Conservation (phyloP, 129 eudicot genomes). For the Kitagawia praeruptora region DNA sequence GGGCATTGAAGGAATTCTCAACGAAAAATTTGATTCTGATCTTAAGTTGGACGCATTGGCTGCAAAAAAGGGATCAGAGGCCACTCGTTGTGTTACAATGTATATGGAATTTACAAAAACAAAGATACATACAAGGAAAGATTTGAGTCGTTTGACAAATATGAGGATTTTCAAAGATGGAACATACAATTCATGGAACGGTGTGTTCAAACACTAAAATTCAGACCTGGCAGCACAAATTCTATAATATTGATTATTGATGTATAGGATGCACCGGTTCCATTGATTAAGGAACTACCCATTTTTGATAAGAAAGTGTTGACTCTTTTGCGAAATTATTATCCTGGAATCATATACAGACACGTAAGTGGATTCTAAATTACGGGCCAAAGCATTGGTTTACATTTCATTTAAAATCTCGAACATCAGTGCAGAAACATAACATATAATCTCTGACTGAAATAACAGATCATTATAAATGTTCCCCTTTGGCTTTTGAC, state of each 20-base stretch:
- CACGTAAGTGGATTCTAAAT: constrained; percentile 29
- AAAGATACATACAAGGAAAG: constrained; percentile 17
- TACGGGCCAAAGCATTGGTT: neutral
- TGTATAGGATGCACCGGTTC: constrained; percentile 53
- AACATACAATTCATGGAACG: constrained; percentile 57
- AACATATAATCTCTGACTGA: too few species aligned
- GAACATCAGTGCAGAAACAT: neutral
- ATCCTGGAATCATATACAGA: constrained; percentile 68
- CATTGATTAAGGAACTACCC: constrained; percentile 41
- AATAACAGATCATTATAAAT: constrained; percentile 50
- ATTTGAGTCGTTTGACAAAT: constrained; percentile 24
- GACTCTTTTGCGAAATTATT: constrained; percentile 47
- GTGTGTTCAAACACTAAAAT: constrained; percentile 39
- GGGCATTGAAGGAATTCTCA: constrained; percentile 24
- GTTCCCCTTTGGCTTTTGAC: constrained; percentile 72
- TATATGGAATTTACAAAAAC: constrained; percentile 32
- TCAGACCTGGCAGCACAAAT: constrained; percentile 42
- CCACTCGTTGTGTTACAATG: constrained; percentile 48
- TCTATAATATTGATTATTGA: constrained; percentile 55
- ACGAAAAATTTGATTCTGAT: constrained; percentile 37
- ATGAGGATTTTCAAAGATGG: constrained; percentile 51
- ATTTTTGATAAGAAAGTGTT: constrained; percentile 39
- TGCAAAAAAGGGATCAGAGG: constrained; percentile 43
- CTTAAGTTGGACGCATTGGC: constrained; percentile 26
- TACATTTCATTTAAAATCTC: neutral